Base-by-base conservation (phyloP, 768 basidiomycete genomes). In the Lactifluus pinguis region DNA sequence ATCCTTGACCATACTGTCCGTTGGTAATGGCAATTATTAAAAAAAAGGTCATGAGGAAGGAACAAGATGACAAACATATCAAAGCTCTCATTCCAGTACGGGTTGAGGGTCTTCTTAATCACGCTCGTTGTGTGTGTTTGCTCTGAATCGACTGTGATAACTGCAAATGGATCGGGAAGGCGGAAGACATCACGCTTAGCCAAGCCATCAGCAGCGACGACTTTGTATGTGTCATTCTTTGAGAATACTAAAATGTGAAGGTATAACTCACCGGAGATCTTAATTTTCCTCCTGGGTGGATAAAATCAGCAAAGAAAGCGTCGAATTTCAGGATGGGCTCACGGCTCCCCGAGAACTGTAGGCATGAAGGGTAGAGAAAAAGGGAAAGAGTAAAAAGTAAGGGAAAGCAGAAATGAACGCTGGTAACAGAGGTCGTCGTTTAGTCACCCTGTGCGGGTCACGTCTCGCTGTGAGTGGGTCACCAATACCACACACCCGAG, bases 41-140 rank as follows among this genome's bases (percentile, higher is more conserved):
- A 55, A 44, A 32, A 61, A 57, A 62, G 61, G 53, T 14, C 52
- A 54, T 29, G 39, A 29, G 17, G 60, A 34, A 48, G 29, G 52
- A 34, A 45, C 25, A 44, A 53, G 6, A 49, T 8, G 19, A 72
- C 88, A 69, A 63, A 95, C 95, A 99, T 88, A 71, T 98, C 95
- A 73, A 99, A 98, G 70, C 89, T 90, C 76, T 98, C 95, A 71
- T 92, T 95, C 94, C 94, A 97, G 73, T 95, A 95, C 0, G 94
- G 90, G 74, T 93, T 94, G 50, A 94, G 74, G 0, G 92, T 92
- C 76, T 92, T 95, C 79, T 93, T 98, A 70, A 98, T 97, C 36
- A 95, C 95, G 58, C 89, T 92, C 15, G 95, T 98, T 1, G 95
- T 95, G 67, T 92, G 89, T 0, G 95, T 98, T 74, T 98, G 95